These are phyloP conservation scores for Sicyos baderoa DNA, from an alignment of 306 rosid species.

Conservation along the genomic window DNA sequence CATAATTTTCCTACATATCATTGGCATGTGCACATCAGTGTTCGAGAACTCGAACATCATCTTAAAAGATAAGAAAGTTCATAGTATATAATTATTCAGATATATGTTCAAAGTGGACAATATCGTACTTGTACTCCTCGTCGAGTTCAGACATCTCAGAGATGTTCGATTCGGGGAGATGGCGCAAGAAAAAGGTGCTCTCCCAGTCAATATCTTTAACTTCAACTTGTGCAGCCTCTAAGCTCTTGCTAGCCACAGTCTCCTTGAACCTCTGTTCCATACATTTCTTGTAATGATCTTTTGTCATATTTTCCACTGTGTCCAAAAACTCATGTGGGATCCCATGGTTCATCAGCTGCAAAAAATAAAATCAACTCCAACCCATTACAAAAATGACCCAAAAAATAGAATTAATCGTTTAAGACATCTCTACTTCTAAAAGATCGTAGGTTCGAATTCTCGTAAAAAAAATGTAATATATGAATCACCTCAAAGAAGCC, in stretches of 20 bases:
- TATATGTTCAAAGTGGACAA: background rate
- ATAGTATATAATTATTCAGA: too few species aligned
- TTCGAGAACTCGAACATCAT: background rate
- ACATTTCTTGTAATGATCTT: constrained; percentile 60
- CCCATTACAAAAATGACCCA: background rate
- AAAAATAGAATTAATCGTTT: too few species aligned
- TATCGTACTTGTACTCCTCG: constrained; percentile 54
- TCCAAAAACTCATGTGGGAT: constrained; percentile 58
- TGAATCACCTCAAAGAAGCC: constrained; percentile 80
- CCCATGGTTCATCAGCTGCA: constrained; percentile 64
- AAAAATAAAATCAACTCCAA: background rate
- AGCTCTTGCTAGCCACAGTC: constrained; percentile 43
- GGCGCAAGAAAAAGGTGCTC: constrained; percentile 58
- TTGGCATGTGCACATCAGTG: background rate
- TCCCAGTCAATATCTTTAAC: constrained; percentile 87
- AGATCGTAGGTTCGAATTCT: too few species aligned
- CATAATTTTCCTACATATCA: constrained; percentile 47
- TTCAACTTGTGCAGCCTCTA: constrained; percentile 51
- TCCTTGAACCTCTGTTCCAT: constrained; percentile 73
- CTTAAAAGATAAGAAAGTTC: too few species aligned
- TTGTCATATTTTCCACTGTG: constrained; percentile 60
- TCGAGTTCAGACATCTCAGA: constrained; percentile 58
- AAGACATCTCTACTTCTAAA: too few species aligned
- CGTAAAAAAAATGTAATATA: too few species aligned
- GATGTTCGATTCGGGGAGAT: constrained; percentile 70